Percentiles rank a stretch among this genome's conserved stretches.
phyloP scores from a whole-genome alignment of 495 filamentous ascomycete genomes.

The Penicillium ochrochloron region DNA sequence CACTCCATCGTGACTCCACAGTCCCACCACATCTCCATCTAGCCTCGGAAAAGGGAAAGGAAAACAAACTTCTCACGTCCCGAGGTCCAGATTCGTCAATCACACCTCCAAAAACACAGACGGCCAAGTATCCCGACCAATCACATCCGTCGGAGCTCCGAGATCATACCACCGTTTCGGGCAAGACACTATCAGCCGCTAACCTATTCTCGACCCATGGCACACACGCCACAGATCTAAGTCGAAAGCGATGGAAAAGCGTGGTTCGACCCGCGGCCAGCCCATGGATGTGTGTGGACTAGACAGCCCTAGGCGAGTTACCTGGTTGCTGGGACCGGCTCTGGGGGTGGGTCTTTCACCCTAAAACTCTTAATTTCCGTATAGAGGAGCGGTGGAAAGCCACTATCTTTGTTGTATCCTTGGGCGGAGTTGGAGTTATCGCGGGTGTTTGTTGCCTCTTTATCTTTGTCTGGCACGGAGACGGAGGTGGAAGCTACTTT shows the following conservation, averaged over 20 bases:
- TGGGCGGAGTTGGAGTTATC: neutral
- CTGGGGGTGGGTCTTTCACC: constrained; percentile 18
- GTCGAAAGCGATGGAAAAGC: neutral
- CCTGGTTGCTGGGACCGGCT: constrained; percentile 32
- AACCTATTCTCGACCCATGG: neutral
- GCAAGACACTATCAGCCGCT: neutral
- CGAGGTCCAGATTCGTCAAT: neutral
- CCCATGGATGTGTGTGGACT: neutral
- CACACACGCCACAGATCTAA: neutral
- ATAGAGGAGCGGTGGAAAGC: neutral
- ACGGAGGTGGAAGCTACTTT: neutral
- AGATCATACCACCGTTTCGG: neutral
- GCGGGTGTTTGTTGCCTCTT: neutral
- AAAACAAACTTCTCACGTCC: neutral
- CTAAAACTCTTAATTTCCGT: neutral
- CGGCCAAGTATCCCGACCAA: neutral
- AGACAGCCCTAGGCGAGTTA: constrained; percentile 18
- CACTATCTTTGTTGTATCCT: neutral
- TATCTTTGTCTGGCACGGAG: neutral
- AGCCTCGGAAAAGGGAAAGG: neutral
- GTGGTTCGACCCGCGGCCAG: neutral
- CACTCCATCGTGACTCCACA: no score
- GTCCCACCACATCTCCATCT: no score
- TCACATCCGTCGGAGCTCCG: neutral
- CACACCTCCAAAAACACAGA: neutral